These are phyloP conservation scores for Citrus glauca DNA, from an alignment of 345 rosid species.

Conservation along the genomic window DNA sequence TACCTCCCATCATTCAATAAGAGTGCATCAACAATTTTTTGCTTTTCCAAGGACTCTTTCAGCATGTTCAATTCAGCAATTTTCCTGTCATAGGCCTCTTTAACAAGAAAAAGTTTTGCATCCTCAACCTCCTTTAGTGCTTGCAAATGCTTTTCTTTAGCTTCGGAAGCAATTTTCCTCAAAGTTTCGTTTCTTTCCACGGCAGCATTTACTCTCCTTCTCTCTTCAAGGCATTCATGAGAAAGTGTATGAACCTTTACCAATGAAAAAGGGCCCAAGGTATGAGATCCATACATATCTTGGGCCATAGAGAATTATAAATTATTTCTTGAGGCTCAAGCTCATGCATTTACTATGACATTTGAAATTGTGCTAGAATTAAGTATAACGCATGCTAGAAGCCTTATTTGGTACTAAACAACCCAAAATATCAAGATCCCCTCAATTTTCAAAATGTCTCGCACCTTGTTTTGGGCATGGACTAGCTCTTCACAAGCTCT, in stretches of 20 bases:
- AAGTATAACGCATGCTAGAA: background rate
- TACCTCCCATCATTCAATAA: constrained; percentile 58
- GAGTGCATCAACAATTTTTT: constrained; percentile 59
- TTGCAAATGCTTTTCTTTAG: constrained; percentile 59
- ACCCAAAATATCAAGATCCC: background rate
- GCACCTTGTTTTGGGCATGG: constrained; percentile 66
- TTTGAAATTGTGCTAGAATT: background rate
- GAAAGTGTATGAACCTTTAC: constrained; percentile 62
- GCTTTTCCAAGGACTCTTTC: constrained; percentile 65
- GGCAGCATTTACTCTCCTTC: constrained; percentile 55
- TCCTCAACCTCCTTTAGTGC: constrained; percentile 66
- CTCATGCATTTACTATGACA: background rate
- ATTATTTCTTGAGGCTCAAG: background rate
- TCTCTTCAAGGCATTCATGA: constrained; percentile 64
- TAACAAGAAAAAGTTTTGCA: constrained; percentile 61
- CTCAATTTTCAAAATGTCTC: background rate
- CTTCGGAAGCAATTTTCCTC: constrained; percentile 63
- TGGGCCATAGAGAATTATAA: background rate
- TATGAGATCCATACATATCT: background rate
- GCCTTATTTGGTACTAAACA: background rate
- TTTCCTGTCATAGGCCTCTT: constrained; percentile 57
- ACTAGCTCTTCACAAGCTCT: constrained; percentile 73
- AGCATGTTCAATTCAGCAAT: constrained; percentile 65
- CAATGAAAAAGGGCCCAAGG: background rate
- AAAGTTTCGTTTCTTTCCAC: constrained; percentile 59